Conservation (phyloP, 768 basidiomycete genomes). For the Hericium rajendrae region DNA sequence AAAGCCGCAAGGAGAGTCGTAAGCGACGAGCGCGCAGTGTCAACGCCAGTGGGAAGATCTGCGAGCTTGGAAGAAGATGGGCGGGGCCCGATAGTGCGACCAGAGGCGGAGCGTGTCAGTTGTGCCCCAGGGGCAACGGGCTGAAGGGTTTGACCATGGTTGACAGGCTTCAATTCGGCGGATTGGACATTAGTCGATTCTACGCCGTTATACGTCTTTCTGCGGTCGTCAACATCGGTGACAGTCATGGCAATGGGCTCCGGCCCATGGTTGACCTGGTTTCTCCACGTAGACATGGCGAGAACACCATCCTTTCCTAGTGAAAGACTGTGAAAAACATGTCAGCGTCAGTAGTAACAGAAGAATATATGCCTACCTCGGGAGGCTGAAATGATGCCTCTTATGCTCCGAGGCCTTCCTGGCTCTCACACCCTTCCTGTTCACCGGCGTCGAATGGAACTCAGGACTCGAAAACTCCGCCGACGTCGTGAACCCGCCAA, state of each 20-base stretch:
- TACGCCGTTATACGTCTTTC: conserved; percentile 30
- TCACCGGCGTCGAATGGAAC: conserved; percentile 52
- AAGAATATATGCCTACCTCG: conserved; percentile 34
- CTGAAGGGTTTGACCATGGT: background rate
- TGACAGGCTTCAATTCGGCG: background rate
- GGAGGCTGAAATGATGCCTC: conserved; percentile 56
- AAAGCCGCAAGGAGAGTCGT: conserved; percentile 2
- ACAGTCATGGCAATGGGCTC: conserved; percentile 31
- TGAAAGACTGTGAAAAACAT: conserved; percentile 36
- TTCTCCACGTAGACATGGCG: conserved; percentile 40
- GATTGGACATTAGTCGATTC: background rate
- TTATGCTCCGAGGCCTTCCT: conserved; percentile 46
- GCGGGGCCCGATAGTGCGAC: background rate
- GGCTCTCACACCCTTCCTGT: conserved; percentile 16
- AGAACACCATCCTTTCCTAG: conserved; percentile 52
- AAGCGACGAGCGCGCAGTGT: conserved; percentile 6
- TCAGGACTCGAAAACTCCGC: conserved; percentile 46
- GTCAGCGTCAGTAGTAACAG: background rate
- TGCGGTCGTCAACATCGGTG: conserved; percentile 30
- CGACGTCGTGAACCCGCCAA: conserved; percentile 18
- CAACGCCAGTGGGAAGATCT: background rate
- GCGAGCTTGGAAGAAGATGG: background rate
- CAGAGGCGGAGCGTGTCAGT: background rate
- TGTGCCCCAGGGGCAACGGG: conserved; percentile 19
- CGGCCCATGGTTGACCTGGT: conserved; percentile 43